These are phyloP conservation scores for Boletus subcaerulescens DNA, from an alignment of 768 basidiomycete genomes.

Conservation along the genomic window DNA sequence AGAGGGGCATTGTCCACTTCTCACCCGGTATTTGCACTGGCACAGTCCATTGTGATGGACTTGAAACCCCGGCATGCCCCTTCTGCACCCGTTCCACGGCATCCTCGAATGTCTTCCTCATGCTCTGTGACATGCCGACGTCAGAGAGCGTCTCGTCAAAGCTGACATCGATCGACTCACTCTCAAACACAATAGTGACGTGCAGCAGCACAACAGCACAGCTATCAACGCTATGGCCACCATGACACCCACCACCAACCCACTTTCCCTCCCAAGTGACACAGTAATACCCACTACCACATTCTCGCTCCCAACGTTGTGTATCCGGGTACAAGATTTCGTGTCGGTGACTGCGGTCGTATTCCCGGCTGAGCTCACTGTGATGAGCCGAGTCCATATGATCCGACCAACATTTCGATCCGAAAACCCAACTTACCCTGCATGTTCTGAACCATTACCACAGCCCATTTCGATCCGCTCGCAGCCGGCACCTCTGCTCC, in stretches of 20 bases:
- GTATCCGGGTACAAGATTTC: not conserved
- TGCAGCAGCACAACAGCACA: slow-evolving; percentile 56
- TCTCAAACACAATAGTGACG: slow-evolving; percentile 70
- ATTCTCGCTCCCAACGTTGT: not conserved
- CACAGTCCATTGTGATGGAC: not conserved
- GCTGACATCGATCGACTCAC: slow-evolving; percentile 38
- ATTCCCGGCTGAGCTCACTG: slow-evolving; percentile 2
- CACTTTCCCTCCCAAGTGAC: not conserved
- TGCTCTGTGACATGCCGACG: slow-evolving; percentile 2
- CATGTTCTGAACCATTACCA: slow-evolving; percentile 3
- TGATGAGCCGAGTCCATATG: slow-evolving; percentile 5
- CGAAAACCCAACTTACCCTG: slow-evolving; percentile 10
- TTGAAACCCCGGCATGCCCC: not conserved
- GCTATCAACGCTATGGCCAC: slow-evolving; percentile 68
- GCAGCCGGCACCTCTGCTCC: not conserved
- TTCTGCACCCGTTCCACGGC: not conserved
- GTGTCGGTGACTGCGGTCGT: not conserved
- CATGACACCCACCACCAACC: slow-evolving; percentile 62
- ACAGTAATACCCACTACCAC: slow-evolving; percentile 6
- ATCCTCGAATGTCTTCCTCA: not conserved
- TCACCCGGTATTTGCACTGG: not conserved
- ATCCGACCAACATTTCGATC: not conserved
- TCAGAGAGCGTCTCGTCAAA: slow-evolving; percentile 1
- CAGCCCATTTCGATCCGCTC: slow-evolving; percentile 8
- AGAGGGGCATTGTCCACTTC: slow-evolving; percentile 2